Evolutionary conservation across 2,329 filamentous ascomycete species (phyloP).

Genomic region (Xylaria multiplex): DNA sequence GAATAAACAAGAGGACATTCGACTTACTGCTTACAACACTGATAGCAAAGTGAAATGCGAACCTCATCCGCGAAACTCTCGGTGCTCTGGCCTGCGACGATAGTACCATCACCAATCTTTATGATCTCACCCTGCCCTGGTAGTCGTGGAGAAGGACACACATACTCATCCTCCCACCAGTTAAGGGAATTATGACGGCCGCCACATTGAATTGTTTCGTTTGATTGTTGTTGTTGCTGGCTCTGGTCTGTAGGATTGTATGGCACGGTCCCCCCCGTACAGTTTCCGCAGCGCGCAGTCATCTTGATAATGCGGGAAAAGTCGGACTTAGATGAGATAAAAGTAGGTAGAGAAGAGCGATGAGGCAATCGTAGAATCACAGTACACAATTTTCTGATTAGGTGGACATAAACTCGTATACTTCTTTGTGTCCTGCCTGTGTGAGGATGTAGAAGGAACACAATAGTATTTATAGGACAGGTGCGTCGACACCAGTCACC

Average conservation of each 20-base stretch:
- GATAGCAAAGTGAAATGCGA: conserved; percentile 27
- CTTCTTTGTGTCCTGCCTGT: neutral
- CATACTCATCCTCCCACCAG: too few relatives aligned
- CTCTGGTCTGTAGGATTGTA: too few relatives aligned
- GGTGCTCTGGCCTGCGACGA: conserved; percentile 21
- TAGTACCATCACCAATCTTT: conserved; percentile 26
- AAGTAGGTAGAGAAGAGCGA: neutral
- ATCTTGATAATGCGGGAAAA: neutral
- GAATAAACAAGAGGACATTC: neutral
- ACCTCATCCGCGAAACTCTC: neutral
- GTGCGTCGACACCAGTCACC: neutral
- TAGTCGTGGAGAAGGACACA: too few relatives aligned
- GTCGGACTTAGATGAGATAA: too few relatives aligned
- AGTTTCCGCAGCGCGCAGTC: neutral
- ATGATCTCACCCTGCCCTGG: neutral
- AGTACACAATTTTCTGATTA: neutral
- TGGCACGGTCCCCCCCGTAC: too few relatives aligned
- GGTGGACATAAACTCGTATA: neutral
- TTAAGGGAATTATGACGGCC: too few relatives aligned
- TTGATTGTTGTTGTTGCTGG: too few relatives aligned
- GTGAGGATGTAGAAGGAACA: neutral
- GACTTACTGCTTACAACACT: conserved; percentile 36
- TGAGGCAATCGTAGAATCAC: neutral
- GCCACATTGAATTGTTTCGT: too few relatives aligned
- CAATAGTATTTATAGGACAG: neutral